Conservation (phyloP, 352 stramenopile genomes). For the Phytopythium helicoides region DNA sequence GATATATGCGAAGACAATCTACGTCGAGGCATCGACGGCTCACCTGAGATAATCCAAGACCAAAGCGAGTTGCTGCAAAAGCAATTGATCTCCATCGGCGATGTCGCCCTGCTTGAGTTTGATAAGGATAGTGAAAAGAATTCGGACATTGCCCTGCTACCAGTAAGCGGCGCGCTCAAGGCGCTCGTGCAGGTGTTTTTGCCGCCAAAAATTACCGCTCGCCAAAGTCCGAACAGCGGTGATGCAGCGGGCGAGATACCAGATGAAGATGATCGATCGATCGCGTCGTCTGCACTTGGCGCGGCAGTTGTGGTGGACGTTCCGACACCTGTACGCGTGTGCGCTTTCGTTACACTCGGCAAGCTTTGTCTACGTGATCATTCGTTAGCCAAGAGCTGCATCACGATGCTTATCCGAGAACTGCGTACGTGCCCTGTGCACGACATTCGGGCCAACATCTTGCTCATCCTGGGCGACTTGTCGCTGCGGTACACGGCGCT, state of each 20-base stretch:
- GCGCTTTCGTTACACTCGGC: constrained; percentile 93
- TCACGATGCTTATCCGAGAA: constrained; percentile 95
- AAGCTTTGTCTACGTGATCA: constrained; percentile 96
- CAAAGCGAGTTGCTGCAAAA: constrained; percentile 68
- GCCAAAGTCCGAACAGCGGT: constrained; percentile 3
- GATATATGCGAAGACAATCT: constrained; percentile 64
- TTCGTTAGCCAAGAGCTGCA: constrained; percentile 89
- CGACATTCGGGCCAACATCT: constrained; percentile 94
- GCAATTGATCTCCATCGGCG: constrained; percentile 76
- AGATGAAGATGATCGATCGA: constrained; percentile 14
- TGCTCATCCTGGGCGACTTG: constrained; percentile 96
- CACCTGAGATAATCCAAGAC: constrained; percentile 44
- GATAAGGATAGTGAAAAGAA: constrained; percentile 72
- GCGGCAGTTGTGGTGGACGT: constrained; percentile 20
- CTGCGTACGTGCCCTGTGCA: constrained; percentile 79
- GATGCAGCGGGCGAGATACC: constrained; percentile 15
- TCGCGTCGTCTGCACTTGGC: constrained; percentile 2
- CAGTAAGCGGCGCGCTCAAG: constrained; percentile 43
- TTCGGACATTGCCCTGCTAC: constrained; percentile 43
- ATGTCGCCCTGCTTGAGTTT: constrained; percentile 79
- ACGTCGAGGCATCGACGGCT: constrained; percentile 55
- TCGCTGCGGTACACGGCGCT: constrained; percentile 96
- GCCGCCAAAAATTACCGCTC: constrained; percentile 51
- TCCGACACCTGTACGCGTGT: constrained; percentile 82
- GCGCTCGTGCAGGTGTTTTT: constrained; percentile 79